Percentiles rank a stretch among this genome's conserved stretches.
Evolutionary conservation across 176 grass and related monocot genomes (phyloP).

Genomic region (Avena sativa): DNA sequence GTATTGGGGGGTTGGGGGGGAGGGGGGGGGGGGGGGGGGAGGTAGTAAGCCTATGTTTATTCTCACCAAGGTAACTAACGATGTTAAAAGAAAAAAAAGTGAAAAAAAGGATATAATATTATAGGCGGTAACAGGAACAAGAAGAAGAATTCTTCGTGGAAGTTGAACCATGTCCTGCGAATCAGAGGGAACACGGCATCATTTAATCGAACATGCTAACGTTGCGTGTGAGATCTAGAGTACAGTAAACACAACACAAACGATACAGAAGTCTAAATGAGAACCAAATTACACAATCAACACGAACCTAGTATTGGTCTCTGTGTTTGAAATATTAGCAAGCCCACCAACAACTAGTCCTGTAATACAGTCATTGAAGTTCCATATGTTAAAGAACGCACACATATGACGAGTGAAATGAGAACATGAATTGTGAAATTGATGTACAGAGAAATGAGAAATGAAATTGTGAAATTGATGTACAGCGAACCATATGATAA

Average conservation of each 20-base stretch:
- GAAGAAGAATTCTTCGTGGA: slow-evolving; percentile 99
- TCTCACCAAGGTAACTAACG: slow-evolving; percentile 12
- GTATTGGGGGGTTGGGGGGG: neutral
- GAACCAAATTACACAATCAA: slow-evolving; percentile 25
- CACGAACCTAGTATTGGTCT: slow-evolving; percentile 86
- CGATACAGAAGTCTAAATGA: slow-evolving; percentile 13
- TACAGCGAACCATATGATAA: neutral
- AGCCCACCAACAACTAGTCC: slow-evolving; percentile 95
- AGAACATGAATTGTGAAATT: neutral
- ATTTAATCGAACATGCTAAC: slow-evolving; percentile 33
- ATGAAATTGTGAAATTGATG: neutral
- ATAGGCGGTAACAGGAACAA: slow-evolving; percentile 97
- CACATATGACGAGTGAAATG: neutral
- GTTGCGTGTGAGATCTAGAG: slow-evolving; percentile 19
- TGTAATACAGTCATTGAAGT: slow-evolving; percentile 47
- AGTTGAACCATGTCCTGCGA: slow-evolving; percentile 97
- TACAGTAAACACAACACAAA: slow-evolving; percentile 10
- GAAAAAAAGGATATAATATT: slow-evolving; percentile 99
- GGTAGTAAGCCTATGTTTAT: slow-evolving; percentile 16
- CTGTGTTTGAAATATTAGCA: slow-evolving; percentile 97
- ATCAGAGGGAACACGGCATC: slow-evolving; percentile 38
- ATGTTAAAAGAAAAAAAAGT: slow-evolving; percentile 16
- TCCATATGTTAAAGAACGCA: slow-evolving; percentile 9
- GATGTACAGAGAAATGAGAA: slow-evolving; percentile 13
- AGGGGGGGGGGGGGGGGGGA: neutral